Percentiles rank a stretch among this genome's conserved stretches.
These are phyloP conservation scores for Setaria viridis DNA, from an alignment of 202 grass and related monocot genomes.

Conservation along the genomic window DNA sequence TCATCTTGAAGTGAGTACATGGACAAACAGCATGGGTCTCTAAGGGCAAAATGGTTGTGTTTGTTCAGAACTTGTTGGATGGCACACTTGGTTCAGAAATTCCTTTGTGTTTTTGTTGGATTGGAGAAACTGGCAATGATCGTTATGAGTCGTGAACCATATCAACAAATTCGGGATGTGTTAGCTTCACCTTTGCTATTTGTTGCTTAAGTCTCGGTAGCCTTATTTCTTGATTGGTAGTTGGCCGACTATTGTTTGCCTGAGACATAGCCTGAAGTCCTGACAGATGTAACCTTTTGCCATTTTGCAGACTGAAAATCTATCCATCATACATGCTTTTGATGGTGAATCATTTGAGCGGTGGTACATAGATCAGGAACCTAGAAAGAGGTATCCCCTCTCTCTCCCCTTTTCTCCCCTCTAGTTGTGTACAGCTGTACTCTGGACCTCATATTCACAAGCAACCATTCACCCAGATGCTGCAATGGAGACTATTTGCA, in stretches of 20 bases:
- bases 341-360: constrained; percentile 73
- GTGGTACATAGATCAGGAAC: constrained; percentile 70
- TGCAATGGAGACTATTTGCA: background rate
- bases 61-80: background rate
- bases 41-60: too few relatives aligned
- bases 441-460: background rate
- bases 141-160: background rate
- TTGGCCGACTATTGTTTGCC: constrained; percentile 3
- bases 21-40: too few relatives aligned
- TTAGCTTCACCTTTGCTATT: constrained; percentile 6
- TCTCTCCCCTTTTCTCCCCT: constrained; percentile 18
- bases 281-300: constrained; percentile 42
- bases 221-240: constrained; percentile 11
- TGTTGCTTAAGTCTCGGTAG: background rate
- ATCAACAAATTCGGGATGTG: background rate
- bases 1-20: background rate
- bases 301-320: constrained; percentile 67
- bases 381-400: constrained; percentile 59
- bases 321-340: constrained; percentile 83
- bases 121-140: background rate
- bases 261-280: background rate
- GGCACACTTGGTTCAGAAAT: background rate
- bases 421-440: background rate
- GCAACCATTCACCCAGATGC: background rate
- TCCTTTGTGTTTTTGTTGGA: background rate